Evolutionary conservation across 1,284 basidiomycete species (phyloP).

Genomic region (Cerrena zonata): DNA sequence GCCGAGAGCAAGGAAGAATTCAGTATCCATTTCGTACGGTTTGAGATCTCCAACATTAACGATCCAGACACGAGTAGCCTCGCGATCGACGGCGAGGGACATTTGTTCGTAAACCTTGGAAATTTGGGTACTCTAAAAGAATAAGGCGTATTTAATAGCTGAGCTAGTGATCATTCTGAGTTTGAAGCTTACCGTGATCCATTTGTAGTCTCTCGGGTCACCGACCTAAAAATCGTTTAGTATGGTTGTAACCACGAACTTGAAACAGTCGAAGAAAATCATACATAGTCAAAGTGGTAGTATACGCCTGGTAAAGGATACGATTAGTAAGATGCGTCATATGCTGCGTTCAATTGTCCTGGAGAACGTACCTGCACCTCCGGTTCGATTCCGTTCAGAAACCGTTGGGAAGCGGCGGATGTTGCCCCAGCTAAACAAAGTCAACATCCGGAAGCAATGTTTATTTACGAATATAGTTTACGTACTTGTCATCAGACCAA

Average conservation of each 20-base stretch:
- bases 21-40: constrained; percentile 64
- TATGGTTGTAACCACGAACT: too few species aligned
- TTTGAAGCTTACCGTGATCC: constrained; percentile 44
- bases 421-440: constrained; percentile 46
- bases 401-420: constrained; percentile 50
- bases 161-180: neutral
- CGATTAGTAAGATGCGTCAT: neutral
- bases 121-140: constrained; percentile 20
- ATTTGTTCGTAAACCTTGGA: constrained; percentile 48
- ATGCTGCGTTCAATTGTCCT: neutral
- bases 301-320: constrained; percentile 50
- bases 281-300: constrained; percentile 54
- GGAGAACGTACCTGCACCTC: constrained; percentile 37
- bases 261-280: constrained; percentile 6
- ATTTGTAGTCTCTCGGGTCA: constrained; percentile 54
- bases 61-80: constrained; percentile 56
- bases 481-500: constrained; percentile 60
- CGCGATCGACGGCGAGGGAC: constrained; percentile 51
- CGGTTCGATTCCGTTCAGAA: constrained; percentile 49
- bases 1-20: constrained; percentile 62
- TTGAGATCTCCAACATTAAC: constrained; percentile 69
- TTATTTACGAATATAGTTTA: neutral
- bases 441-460: neutral
- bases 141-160: too few species aligned
- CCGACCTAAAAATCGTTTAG: constrained; percentile 36